Base-by-base conservation (phyloP, 2,329 filamentous ascomycete species). In the Pseudocercospora fijiensis region DNA sequence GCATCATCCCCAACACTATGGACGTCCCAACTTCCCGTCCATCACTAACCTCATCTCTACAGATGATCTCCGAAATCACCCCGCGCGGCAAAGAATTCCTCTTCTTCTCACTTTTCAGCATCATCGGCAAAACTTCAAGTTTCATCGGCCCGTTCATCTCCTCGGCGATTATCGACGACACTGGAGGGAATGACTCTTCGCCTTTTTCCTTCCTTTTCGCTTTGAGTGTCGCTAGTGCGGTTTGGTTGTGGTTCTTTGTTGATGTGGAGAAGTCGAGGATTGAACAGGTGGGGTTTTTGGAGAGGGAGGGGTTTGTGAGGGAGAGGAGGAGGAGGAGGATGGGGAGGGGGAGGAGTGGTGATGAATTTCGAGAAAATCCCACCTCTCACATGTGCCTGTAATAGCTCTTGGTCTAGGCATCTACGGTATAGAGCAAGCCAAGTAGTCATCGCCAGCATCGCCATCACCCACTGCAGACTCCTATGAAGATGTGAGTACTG, bases 121-220 rank as follows among this genome's bases (percentile, higher is more conserved):
- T 90, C 69, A 84, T 89, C 27, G 87, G 87, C 51, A 90, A 90
- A 76, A 87, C 87, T 0, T 86, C 83, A 7, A 85, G 83, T 0
- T 90, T 89, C 69, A 88, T 90, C 61, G 88, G 88, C 0, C 88
- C 88, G 0, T 77, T 90, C 26, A 86, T 90, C n/a, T 86, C 84
- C 62, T 86, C 83, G 66, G 88, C 87, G 5, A 90, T 90, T 63
- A 89, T 90, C 61, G 87, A 90, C 71, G 81, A 83, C 0, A 79
- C 78, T 1, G 80, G 75, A 1, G 84, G 88, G 70, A 83, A 84
- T 58, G 84, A 84, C 59, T 86, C 81, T 26, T 83, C 83, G 7
- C 87, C 88, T 0, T 90, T 90, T 65, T 89, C 88, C 69, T 90
- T 90, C 63, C 70, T 90, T 18, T 86, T 87, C 66, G 85, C 78